A percentile compares a stretch with the other conserved stretches of the same genome.
Evolutionary conservation across 2,329 filamentous ascomycete species (phyloP).

Genomic region (Penicillium sp.): DNA sequence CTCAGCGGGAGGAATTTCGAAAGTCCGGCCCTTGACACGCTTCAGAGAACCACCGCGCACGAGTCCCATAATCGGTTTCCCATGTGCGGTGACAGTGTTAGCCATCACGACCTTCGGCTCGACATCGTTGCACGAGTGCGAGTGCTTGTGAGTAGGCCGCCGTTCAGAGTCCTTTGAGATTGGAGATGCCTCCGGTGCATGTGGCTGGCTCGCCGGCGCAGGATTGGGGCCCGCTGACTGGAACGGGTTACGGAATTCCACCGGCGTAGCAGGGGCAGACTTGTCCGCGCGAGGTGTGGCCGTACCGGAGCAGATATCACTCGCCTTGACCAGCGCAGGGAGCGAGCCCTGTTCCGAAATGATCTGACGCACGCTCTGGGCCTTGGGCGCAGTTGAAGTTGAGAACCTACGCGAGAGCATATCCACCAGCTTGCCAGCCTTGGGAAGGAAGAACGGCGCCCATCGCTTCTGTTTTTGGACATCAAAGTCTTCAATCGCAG

Average conservation of each 20-base stretch:
- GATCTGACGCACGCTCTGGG: constrained; percentile 45
- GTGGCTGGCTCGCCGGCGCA: background rate
- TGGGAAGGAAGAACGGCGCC: constrained; percentile 43
- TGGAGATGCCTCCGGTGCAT: background rate
- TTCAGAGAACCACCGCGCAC: constrained; percentile 31
- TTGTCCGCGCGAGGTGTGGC: constrained; percentile 25
- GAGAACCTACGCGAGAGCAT: constrained; percentile 45
- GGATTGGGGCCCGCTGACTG: constrained; percentile 12
- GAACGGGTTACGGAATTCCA: constrained; percentile 39
- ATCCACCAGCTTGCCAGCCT: constrained; percentile 26
- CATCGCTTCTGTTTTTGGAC: constrained; percentile 28
- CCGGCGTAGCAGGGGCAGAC: constrained; percentile 20
- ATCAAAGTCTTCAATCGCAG: constrained; percentile 13
- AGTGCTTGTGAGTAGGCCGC: constrained; percentile 16
- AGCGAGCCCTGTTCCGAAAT: constrained; percentile 45
- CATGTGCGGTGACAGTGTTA: constrained; percentile 23
- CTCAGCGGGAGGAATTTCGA: constrained; percentile 31
- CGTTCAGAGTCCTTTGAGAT: constrained; percentile 6
- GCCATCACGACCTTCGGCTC: constrained; percentile 26
- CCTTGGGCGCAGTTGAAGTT: constrained; percentile 38
- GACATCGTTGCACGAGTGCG: constrained; percentile 23
- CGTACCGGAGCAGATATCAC: constrained; percentile 33
- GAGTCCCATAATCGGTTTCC: constrained; percentile 32
- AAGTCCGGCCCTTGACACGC: constrained; percentile 33
- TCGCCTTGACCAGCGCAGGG: constrained; percentile 54